Evolutionary conservation across 2,329 filamentous ascomycete species (phyloP), one percentile per base, ranked within the genome.

Genomic region (Aspergillus vadensis): DNA sequence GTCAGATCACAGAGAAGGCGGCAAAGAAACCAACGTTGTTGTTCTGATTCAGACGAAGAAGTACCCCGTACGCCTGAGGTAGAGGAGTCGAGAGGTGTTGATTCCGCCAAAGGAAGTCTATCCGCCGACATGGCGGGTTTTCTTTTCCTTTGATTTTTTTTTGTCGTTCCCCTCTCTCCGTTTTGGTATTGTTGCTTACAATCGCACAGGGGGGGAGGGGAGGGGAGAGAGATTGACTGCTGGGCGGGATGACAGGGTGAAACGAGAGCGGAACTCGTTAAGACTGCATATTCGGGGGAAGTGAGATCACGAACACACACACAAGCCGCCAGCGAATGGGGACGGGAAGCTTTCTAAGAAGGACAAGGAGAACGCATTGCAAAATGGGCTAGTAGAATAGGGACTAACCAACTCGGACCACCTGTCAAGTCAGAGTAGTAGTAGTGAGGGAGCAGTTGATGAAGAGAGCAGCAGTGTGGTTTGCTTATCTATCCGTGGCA

Each of bases 71-170:
- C 60, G 38, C 51, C 61, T 43, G 48, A 32, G 17, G 25, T 53
- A 10, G 47, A 52, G 21, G 47, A 52, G 19, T 59, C 57, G n/a
- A 63, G 60, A 53, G 59, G 62, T 58, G 64, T 57, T 54, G 63
- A 54, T 50, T 63, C 61, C 52, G 61, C 49, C 54, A 63, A 63
- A 54, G 61, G 60, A 54, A 51, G 62, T 32, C 57, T 61, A 60
- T 62, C 57, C 51, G 60, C 62, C 38, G 67, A 63, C 67, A 69
- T 69, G 39, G 51, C 62, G 43, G 53, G 10, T 19, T 49, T 27
- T 23, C 30, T 49, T 27, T 41, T 15, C 17, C 6, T n/a, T 41
- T 41, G 30, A 14, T 36, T 14, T 14, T 36, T 32, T 5, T 36
- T 36, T 14, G 10, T 36, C 12, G 32, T 36, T 30, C 27, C 32